These are phyloP conservation scores for Meira nashicola DNA, from an alignment of 1,284 basidiomycete genomes.

Conservation along the genomic window DNA sequence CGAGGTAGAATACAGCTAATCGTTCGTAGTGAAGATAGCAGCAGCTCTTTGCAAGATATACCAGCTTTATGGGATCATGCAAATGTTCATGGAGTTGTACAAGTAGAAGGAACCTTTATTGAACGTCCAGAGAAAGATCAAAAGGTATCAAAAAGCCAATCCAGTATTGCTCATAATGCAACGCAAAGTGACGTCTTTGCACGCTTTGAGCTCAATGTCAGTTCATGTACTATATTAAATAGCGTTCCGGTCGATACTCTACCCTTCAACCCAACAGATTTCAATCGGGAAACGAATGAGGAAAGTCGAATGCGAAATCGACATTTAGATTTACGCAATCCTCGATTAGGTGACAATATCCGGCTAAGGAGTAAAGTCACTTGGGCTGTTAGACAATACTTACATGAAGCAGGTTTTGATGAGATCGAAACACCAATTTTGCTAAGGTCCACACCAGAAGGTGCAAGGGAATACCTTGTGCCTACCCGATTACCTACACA, in stretches of 20 bases:
- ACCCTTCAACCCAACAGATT: slow-evolving; percentile 58
- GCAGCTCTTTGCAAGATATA: neutral
- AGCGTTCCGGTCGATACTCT: slow-evolving; percentile 38
- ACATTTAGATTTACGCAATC: slow-evolving; percentile 79
- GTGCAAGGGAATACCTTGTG: slow-evolving; percentile 88
- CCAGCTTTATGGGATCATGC: slow-evolving; percentile 16
- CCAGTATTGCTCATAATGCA: neutral
- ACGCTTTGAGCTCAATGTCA: slow-evolving; percentile 12
- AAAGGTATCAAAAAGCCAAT: slow-evolving; percentile 27
- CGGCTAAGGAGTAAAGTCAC: slow-evolving; percentile 73
- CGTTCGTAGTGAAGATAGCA: neutral
- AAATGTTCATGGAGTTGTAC: slow-evolving; percentile 66
- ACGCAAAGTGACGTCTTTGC: slow-evolving; percentile 34
- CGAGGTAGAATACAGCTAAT: slow-evolving; percentile 21
- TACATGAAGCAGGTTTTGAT: slow-evolving; percentile 73
- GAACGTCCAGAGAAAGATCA: slow-evolving; percentile 64
- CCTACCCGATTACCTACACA: slow-evolving; percentile 64
- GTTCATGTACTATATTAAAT: slow-evolving; percentile 9
- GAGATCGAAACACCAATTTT: slow-evolving; percentile 91
- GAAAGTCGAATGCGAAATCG: slow-evolving; percentile 77
- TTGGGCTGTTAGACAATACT: slow-evolving; percentile 67
- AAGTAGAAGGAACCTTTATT: slow-evolving; percentile 67
- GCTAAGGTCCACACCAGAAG: slow-evolving; percentile 88
- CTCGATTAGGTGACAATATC: slow-evolving; percentile 69
- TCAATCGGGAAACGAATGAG: slow-evolving; percentile 71